These are phyloP conservation scores for Mycena belliarum DNA, from an alignment of 768 basidiomycete genomes.

Conservation along the genomic window DNA sequence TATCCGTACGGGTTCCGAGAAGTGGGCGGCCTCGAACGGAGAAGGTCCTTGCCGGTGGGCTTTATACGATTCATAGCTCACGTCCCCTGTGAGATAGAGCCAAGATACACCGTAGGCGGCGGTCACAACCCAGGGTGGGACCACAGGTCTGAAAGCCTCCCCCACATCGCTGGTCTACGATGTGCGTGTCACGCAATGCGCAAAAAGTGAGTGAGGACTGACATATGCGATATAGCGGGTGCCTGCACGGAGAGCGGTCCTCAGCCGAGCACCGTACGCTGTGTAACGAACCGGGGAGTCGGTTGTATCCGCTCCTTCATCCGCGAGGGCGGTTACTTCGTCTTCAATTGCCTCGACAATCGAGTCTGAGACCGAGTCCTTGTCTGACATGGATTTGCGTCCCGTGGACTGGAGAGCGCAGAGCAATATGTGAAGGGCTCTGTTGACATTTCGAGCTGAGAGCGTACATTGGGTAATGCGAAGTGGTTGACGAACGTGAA, in stretches of 20 bases:
- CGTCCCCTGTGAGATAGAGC: constrained; percentile 79
- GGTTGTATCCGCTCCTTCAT: constrained; percentile 62
- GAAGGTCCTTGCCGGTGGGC: constrained; percentile 67
- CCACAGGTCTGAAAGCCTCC: constrained; percentile 81
- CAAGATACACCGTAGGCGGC: constrained; percentile 83
- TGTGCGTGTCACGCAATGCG: constrained; percentile 18
- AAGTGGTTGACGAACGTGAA: constrained; percentile 5
- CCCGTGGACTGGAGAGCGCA: too few species aligned
- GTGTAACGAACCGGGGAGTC: constrained; percentile 72
- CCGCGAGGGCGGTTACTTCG: constrained; percentile 58
- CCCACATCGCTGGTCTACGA: constrained; percentile 77
- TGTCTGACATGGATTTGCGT: too few species aligned
- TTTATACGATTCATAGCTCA: constrained; percentile 81
- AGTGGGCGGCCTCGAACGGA: constrained; percentile 63
- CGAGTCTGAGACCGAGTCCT: constrained; percentile 17
- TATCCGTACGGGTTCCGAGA: constrained; percentile 69
- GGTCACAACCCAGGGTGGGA: constrained; percentile 68
- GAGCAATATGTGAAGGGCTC: too few species aligned
- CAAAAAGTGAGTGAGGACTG: constrained; percentile 26
- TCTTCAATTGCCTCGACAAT: constrained; percentile 44
- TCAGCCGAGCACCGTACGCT: constrained; percentile 76
- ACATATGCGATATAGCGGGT: constrained; percentile 80
- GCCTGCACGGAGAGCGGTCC: constrained; percentile 71
- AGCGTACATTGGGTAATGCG: too few species aligned
- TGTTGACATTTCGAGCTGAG: too few species aligned